These are phyloP conservation scores for Aspergillus sp. DNA, from an alignment of 2,329 filamentous ascomycete genomes.

Conservation along the genomic window DNA sequence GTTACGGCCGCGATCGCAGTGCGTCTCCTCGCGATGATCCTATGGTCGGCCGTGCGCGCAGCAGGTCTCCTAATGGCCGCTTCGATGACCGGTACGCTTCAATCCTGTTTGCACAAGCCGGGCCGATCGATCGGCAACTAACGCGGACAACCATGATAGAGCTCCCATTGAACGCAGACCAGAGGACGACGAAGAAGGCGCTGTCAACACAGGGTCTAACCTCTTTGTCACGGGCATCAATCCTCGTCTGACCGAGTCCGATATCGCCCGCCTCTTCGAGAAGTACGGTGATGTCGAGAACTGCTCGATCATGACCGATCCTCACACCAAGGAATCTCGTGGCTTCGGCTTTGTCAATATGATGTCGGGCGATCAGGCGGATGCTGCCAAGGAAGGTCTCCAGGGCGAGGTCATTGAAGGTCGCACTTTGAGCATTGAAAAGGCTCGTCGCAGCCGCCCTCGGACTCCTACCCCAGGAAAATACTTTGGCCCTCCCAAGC, in stretches of 20 bases:
- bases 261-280: constrained; percentile 91
- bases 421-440: constrained; percentile 94
- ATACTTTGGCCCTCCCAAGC: constrained; percentile 97
- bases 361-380: constrained; percentile 87
- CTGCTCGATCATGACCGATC: constrained; percentile 99
- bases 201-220: constrained; percentile 90
- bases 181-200: constrained; percentile 59
- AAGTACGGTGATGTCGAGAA: constrained; percentile 99
- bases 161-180: constrained; percentile 40
- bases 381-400: constrained; percentile 90
- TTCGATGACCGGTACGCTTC: constrained; percentile 40
- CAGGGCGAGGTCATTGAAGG: constrained; percentile 94
- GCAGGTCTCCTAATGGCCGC: constrained; percentile 55
- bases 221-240: constrained; percentile 98
- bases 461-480: constrained; percentile 96
- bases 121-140: neutral
- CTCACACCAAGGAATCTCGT: constrained; percentile 95
- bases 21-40: constrained; percentile 54
- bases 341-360: constrained; percentile 99
- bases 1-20: constrained; percentile 58
- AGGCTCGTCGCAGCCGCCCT: constrained; percentile 88
- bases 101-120: neutral
- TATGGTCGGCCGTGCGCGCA: constrained; percentile 49
- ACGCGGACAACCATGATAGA: constrained; percentile 29
- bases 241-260: constrained; percentile 77